These are phyloP conservation scores for Calonectria multiphialidica DNA, from an alignment of 2,329 filamentous ascomycete species.

Conservation along the genomic window DNA sequence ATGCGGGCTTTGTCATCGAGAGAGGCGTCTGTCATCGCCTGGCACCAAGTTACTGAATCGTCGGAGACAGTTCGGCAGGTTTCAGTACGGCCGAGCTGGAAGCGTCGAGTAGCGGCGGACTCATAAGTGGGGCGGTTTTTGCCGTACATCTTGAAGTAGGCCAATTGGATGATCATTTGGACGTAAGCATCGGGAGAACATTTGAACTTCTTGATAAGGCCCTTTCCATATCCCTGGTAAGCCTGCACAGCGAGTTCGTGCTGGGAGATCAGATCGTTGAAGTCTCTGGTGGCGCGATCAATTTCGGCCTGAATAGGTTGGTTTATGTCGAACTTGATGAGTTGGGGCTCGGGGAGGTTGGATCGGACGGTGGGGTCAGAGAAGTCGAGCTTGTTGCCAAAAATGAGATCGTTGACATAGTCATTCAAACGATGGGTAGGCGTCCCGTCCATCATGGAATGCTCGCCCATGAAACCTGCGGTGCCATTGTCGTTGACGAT, in stretches of 20 bases:
- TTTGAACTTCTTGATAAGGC: slow-evolving; percentile 99
- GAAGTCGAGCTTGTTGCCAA: slow-evolving; percentile 94
- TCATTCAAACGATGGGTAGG: slow-evolving; percentile 98
- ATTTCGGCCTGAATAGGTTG: slow-evolving; percentile 82
- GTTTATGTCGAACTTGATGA: slow-evolving; percentile 83
- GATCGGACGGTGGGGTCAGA: slow-evolving; percentile 83
- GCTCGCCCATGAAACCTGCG: slow-evolving; percentile 97
- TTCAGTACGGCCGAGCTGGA: slow-evolving; percentile 96
- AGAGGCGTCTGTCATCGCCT: slow-evolving; percentile 80
- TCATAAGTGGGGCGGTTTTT: slow-evolving; percentile 98
- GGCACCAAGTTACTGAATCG: slow-evolving; percentile 91
- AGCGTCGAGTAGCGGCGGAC: slow-evolving; percentile 92
- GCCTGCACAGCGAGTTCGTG: slow-evolving; percentile 95
- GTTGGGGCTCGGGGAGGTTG: slow-evolving; percentile 83
- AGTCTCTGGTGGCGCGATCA: slow-evolving; percentile 81
- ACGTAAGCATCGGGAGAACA: slow-evolving; percentile 98
- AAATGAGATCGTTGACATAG: slow-evolving; percentile 91
- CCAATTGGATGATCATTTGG: slow-evolving; percentile 98
- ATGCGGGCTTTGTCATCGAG: slow-evolving; percentile 74
- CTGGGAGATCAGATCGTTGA: slow-evolving; percentile 82
- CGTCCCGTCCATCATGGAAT: slow-evolving; percentile 99
- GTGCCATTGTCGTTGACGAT: slow-evolving; percentile 99
- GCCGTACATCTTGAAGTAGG: slow-evolving; percentile 99
- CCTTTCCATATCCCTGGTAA: slow-evolving; percentile 98
- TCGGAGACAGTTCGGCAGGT: slow-evolving; percentile 94